These are phyloP conservation scores for Plasmodium relictum DNA, from an alignment of 169 alveolate species.

Conservation along the genomic window DNA sequence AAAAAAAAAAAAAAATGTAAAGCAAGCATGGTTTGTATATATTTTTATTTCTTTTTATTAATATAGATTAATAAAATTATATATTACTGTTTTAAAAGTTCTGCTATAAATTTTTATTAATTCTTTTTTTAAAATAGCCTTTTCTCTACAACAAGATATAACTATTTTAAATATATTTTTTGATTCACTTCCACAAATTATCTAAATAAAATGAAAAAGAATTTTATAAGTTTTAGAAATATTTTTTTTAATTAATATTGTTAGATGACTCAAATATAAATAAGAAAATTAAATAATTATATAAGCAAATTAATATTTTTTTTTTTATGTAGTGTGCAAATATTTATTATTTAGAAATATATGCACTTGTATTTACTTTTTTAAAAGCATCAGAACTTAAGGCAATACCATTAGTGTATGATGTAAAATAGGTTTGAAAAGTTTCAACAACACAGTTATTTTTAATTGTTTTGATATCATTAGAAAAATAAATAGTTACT, in stretches of 20 bases:
- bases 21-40: not conserved
- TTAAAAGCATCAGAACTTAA: conserved; percentile 65
- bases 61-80: not conserved
- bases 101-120: conserved; percentile 32
- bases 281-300: not conserved
- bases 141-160: conserved; percentile 56
- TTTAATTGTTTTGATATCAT: conserved; percentile 39
- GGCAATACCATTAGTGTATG: conserved; percentile 51
- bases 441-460: conserved; percentile 23
- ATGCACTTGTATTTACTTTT: conserved; percentile 29
- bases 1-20: not conserved
- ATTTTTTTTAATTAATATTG: too few species aligned
- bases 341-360: not conserved
- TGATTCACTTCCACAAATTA: conserved; percentile 12
- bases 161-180: conserved; percentile 30
- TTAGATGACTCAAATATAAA: not conserved
- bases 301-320: not conserved
- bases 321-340: conserved; percentile 1
- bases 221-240: not conserved
- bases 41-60: not conserved
- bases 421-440: conserved; percentile 46
- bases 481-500: conserved; percentile 47
- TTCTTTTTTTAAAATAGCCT: conserved; percentile 48
- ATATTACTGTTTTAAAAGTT: conserved; percentile 49
- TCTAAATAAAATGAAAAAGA: conserved; percentile 21